Evolutionary conservation across 2,329 filamentous ascomycete species (phyloP).

Genomic region (Exutisphaerella laricina): DNA sequence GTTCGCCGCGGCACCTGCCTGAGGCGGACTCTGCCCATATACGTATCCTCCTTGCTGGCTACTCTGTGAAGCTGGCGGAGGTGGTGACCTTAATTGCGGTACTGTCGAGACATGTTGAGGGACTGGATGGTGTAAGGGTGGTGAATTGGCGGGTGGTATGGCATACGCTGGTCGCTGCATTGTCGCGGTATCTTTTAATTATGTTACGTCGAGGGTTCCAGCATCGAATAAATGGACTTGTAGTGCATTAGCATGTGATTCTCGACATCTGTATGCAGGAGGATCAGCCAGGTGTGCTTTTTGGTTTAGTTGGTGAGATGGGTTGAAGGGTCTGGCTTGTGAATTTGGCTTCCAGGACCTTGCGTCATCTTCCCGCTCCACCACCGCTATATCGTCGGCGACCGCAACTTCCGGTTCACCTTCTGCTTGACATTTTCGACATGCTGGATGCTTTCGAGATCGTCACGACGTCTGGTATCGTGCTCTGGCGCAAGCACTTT

Average conservation of each 20-base stretch:
- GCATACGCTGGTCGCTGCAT: slow-evolving; percentile 87
- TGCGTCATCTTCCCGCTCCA: background rate
- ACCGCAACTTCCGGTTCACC: background rate
- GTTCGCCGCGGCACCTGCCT: slow-evolving; percentile 34
- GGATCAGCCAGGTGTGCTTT: too few relatives aligned
- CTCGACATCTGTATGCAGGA: too few relatives aligned
- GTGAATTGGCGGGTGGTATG: slow-evolving; percentile 69
- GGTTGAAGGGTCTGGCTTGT: slow-evolving; percentile 3
- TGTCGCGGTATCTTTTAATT: slow-evolving; percentile 30
- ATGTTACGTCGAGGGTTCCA: background rate
- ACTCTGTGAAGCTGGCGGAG: slow-evolving; percentile 66
- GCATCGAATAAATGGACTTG: background rate
- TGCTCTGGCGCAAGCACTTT: slow-evolving; percentile 90
- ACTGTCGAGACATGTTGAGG: slow-evolving; percentile 98
- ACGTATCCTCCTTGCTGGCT: slow-evolving; percentile 61
- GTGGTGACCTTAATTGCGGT: slow-evolving; percentile 91
- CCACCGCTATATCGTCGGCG: background rate
- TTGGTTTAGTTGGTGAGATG: too few relatives aligned
- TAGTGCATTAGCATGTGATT: too few relatives aligned
- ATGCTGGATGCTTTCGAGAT: slow-evolving; percentile 99
- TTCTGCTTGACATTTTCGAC: slow-evolving; percentile 2
- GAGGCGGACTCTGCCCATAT: slow-evolving; percentile 52
- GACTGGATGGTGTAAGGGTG: slow-evolving; percentile 92
- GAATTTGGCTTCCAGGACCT: background rate
- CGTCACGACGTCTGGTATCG: slow-evolving; percentile 88